Base-by-base conservation (phyloP, 257 asterid species). In the Solanum clarkiae region DNA sequence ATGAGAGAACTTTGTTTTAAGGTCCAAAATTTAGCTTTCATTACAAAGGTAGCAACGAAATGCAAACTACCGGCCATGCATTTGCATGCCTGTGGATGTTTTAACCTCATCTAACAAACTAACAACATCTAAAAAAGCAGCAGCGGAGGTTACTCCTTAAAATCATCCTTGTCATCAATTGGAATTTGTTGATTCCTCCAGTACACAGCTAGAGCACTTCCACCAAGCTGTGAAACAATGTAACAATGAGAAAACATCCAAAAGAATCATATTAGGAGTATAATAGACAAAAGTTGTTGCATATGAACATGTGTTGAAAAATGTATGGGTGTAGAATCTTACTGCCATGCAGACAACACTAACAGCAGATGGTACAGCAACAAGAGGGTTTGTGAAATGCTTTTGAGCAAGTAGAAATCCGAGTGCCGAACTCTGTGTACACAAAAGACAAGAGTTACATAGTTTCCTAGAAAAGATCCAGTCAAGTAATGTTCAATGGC, bases 281-380 rank as follows among this genome's bases (percentile, higher is more conserved):
- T 57, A 77, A 54, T 53, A 84, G 29, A 80, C 36, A 16, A 9
- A 22, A 75, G 22, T 71, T n/a, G 10, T 55, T 4, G 24, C 15
- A 20, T 70, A 59, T 10, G 53, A 36, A 57, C 36, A 54, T 80
- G 80, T 22, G 29, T 49, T 51, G 45, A 40, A 65, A 15, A 79
- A 45, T 6, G 54, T 69, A 55, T 20, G 81, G 22, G 82, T 7
- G 36, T 84, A 15, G 87, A 77, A 12, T 86, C 95, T 5, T 90
- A 95, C 99, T 93, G 99, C 98, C 99, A 96, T 96, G 90, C 98
- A 96, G 84, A 96, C 99, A 45, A 96, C 99, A 88, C 99, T 96
- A 32, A 96, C 99, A 4, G 99, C 99, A 47, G 99, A 96, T 40
- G 99, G 99, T 47, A 96, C 99, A 8, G 98, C 98, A 16, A 94